These are phyloP conservation scores for Naematelia aurantialba DNA, from an alignment of 768 basidiomycete species.

Conservation along the genomic window DNA sequence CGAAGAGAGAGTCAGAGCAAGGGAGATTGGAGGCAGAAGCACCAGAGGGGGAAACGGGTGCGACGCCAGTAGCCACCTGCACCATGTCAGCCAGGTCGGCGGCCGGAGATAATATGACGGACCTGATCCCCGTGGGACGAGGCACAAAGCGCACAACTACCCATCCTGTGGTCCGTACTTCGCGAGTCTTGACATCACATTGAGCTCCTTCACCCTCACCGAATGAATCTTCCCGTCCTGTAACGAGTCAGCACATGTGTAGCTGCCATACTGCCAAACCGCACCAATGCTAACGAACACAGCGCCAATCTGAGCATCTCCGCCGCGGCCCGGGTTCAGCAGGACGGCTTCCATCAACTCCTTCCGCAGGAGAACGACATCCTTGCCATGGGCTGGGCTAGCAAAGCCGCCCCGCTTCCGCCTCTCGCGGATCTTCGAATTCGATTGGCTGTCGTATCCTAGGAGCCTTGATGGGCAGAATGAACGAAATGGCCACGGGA, in stretches of 20 bases:
- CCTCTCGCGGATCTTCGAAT: constrained; percentile 20
- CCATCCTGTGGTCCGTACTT: constrained; percentile 50
- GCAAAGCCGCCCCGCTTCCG: constrained; percentile 19
- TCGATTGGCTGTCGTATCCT: constrained; percentile 15
- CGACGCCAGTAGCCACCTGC: constrained; percentile 40
- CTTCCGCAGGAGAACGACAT: constrained; percentile 36
- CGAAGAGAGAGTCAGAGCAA: constrained; percentile 42
- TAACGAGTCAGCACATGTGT: background rate
- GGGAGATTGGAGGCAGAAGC: constrained; percentile 44
- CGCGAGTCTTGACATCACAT: constrained; percentile 20
- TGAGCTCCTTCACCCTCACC: constrained; percentile 11
- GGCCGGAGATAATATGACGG: constrained; percentile 1
- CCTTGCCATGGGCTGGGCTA: constrained; percentile 22
- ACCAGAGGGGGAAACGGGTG: constrained; percentile 47
- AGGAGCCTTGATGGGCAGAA: constrained; percentile 37
- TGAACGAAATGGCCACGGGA: constrained; percentile 40
- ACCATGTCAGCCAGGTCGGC: background rate
- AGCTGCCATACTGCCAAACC: background rate
- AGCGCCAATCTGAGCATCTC: constrained; percentile 23
- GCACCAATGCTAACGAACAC: constrained; percentile 42
- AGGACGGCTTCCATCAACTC: constrained; percentile 42
- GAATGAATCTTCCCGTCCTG: constrained; percentile 42
- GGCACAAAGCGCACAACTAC: constrained; percentile 45
- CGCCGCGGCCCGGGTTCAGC: constrained; percentile 19
- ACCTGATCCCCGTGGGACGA: constrained; percentile 44